Conservation (phyloP, 495 filamentous ascomycete genomes). For the Corynascus novoguineensis region DNA sequence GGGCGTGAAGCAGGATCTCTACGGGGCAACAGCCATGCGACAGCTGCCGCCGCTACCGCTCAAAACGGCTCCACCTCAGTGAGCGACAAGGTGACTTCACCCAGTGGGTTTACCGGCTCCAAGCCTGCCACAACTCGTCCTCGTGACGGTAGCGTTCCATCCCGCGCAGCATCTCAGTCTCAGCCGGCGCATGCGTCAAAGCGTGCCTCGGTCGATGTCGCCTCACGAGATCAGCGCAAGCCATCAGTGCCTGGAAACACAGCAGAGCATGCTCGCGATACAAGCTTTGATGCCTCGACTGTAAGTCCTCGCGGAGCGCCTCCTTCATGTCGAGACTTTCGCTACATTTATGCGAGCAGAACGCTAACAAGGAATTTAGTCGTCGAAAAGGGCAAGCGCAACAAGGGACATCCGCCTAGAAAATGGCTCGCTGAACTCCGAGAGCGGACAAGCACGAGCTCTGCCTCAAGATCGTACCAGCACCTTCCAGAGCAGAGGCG, state of each 20-base stretch:
- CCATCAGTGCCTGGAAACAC: slow-evolving; percentile 22
- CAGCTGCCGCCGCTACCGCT: slow-evolving; percentile 6
- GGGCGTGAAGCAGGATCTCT: slow-evolving; percentile 37
- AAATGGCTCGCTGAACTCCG: slow-evolving; percentile 14
- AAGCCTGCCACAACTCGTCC: slow-evolving; percentile 17
- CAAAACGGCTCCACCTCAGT: slow-evolving; percentile 3
- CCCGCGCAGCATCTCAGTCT: slow-evolving; percentile 20
- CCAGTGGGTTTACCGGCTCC: slow-evolving; percentile 10
- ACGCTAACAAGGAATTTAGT: slow-evolving; percentile 11
- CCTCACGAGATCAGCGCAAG: slow-evolving; percentile 43
- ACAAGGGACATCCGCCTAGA: slow-evolving; percentile 25
- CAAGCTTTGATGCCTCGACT: slow-evolving; percentile 16
- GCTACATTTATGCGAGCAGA: background rate
- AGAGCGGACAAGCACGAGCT: slow-evolving; percentile 15
- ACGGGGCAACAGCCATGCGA: slow-evolving; percentile 18
- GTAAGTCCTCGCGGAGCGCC: slow-evolving; percentile 24
- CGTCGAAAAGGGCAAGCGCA: slow-evolving; percentile 18
- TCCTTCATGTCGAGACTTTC: background rate
- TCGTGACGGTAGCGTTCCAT: slow-evolving; percentile 23
- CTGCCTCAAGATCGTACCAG: slow-evolving; percentile 19
- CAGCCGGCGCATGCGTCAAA: slow-evolving; percentile 35
- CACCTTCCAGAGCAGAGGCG: slow-evolving; percentile 19
- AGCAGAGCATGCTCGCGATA: slow-evolving; percentile 35
- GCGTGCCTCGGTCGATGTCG: slow-evolving; percentile 43
- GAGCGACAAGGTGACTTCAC: slow-evolving; percentile 19